Base-by-base conservation (phyloP, 306 rosid genomes). In the Canavalia gladiata region DNA sequence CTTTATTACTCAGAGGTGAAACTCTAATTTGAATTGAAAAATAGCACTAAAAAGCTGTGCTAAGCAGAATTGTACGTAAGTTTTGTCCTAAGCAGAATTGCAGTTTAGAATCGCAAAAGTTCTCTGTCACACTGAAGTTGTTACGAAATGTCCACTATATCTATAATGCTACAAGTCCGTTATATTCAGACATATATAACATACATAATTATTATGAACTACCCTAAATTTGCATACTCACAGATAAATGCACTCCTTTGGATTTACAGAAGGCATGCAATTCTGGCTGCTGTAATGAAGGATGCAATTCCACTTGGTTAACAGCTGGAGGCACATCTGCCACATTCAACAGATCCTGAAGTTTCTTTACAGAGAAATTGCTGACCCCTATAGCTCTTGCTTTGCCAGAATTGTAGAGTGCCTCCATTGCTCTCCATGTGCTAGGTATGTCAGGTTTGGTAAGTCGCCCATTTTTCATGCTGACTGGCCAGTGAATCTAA, bases 341-440 rank as follows among this genome's bases (percentile, higher is more conserved):
- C 13, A 86, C 83, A 4, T 86, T 74, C 85, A 86, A 72, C 74
- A 88, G 72, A 71, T 84, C 86, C 68, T 80, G 68, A 54, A 88
- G 86, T 81, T 89, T 90, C 85, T 78, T 89, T 1, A 80, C 55
- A 4, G 95, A 90, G 81, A 90, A 90, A 62, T 92, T 92, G 85
- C 95, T 89, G 18, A 90, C 95, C 13, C 93, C 93, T 58, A 88
- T 89, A 34, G 91, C 89, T 84, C 74, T 46, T 55, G 85, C 92
- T 87, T 91, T 91, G 3, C 92, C 92, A 6, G 84, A 79, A 70
- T 89, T 63, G 72, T 71, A 88, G 35, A 84, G 87, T 49, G 84
- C 76, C 57, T 92, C 91, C 95, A 90, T 86, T 35, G 93, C 91
- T 78, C 75, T 85, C 95, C 95, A 92, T 7, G 93, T 90, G 76